These are phyloP conservation scores for Fraxinus floribunda DNA, from an alignment of 305 asterid species.

Conservation along the genomic window DNA sequence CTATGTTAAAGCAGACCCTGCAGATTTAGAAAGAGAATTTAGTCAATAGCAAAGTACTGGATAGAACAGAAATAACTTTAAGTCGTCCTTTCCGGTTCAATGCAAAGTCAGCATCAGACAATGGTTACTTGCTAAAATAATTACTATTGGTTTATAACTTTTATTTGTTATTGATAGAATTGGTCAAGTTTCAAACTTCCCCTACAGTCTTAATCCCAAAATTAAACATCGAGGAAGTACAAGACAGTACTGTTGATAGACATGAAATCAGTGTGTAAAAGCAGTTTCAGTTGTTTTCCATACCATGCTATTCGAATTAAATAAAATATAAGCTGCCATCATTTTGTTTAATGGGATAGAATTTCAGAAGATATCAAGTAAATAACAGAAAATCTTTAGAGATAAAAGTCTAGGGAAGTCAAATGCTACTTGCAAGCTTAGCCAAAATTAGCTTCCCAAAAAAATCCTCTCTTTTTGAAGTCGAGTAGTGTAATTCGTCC, in stretches of 20 bases:
- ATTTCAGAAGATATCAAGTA: neutral
- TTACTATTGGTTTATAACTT: neutral
- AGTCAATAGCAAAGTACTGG: constrained; percentile 4
- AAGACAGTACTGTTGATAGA: neutral
- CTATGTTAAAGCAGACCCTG: constrained; percentile 16
- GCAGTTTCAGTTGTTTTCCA: neutral
- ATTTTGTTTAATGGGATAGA: neutral
- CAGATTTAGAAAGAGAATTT: constrained; percentile 12
- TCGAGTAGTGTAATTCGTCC: constrained; percentile 6
- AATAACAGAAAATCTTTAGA: neutral
- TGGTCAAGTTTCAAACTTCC: neutral
- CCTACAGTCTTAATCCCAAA: neutral
- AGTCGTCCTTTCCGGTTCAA: constrained; percentile 1
- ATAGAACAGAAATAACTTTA: neutral
- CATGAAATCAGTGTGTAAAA: neutral
- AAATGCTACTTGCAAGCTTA: constrained; percentile 8
- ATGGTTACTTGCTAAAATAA: constrained; percentile 1
- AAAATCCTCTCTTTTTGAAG: neutral
- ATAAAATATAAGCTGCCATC: neutral
- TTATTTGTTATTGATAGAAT: neutral
- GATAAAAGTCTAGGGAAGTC: constrained; percentile 9
- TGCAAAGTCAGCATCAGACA: neutral
- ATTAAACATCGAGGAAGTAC: constrained; percentile 4
- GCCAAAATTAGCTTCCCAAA: neutral
- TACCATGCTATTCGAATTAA: neutral